These are phyloP conservation scores for Erythrophleum fordii DNA, from an alignment of 306 rosid genomes.

Conservation along the genomic window DNA sequence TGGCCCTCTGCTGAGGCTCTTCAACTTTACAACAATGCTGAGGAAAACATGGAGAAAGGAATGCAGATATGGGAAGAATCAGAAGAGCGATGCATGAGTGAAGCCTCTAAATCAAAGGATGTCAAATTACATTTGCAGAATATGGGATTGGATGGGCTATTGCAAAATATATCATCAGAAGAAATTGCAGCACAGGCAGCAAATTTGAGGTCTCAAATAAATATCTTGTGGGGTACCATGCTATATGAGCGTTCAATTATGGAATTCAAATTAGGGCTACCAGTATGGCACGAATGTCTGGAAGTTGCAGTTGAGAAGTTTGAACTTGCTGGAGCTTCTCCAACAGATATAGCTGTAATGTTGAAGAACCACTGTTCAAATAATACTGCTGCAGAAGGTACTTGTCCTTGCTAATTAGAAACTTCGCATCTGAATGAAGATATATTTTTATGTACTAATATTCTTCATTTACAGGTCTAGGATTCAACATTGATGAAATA, in stretches of 20 bases:
- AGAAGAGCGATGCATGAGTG: slow-evolving; percentile 44
- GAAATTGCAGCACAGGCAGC: slow-evolving; percentile 65
- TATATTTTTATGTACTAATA: slow-evolving; percentile 20
- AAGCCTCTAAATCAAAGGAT: slow-evolving; percentile 51
- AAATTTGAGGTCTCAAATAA: slow-evolving; percentile 78
- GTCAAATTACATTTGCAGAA: slow-evolving; percentile 48
- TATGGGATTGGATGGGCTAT: slow-evolving; percentile 55
- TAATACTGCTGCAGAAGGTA: slow-evolving; percentile 66
- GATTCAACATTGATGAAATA: slow-evolving; percentile 84
- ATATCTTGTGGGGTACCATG: slow-evolving; percentile 88
- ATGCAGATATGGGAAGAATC: slow-evolving; percentile 78
- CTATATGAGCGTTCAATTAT: slow-evolving; percentile 82
- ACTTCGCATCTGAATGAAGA: slow-evolving; percentile 11
- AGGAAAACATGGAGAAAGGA: slow-evolving; percentile 88
- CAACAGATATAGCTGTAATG: slow-evolving; percentile 79
- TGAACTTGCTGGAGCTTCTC: slow-evolving; percentile 85
- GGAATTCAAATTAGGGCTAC: slow-evolving; percentile 76
- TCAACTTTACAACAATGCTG: slow-evolving; percentile 73
- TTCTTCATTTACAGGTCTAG: slow-evolving; percentile 57
- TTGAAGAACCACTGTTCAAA: slow-evolving; percentile 87
- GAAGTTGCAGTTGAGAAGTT: slow-evolving; percentile 81
- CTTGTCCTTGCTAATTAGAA: slow-evolving; percentile 3
- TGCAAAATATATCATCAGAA: slow-evolving; percentile 50
- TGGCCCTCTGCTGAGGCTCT: slow-evolving; percentile 69
- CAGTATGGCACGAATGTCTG: slow-evolving; percentile 76